phyloP scores from a whole-genome alignment of 2,329 filamentous ascomycete species.

The Geosmithia flava region DNA sequence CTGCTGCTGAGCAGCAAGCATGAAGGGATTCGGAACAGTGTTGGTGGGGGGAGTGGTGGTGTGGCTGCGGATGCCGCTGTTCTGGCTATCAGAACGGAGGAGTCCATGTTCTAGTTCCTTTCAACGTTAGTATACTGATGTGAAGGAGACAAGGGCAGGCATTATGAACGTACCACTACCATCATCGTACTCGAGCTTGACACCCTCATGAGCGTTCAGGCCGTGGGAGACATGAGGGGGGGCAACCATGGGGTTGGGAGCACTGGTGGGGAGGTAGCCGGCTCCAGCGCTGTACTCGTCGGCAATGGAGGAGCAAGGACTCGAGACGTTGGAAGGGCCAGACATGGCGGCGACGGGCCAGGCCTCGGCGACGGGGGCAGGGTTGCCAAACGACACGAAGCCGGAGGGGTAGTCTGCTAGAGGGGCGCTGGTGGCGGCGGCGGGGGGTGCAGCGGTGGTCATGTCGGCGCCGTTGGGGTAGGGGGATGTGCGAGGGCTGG shows the following conservation, averaged over 20 bases:
- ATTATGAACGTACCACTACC: conserved; percentile 8
- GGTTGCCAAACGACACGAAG: conserved; percentile 15
- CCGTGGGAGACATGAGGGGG: conserved; percentile 10
- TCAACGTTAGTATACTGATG: not conserved
- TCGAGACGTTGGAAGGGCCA: conserved; percentile 35
- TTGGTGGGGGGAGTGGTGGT: conserved; percentile 1
- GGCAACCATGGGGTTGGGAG: conserved; percentile 29
- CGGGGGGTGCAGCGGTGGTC: conserved; percentile 9
- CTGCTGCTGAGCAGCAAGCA: not conserved
- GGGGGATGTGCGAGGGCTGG: conserved; percentile 31
- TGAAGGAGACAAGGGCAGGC: not conserved
- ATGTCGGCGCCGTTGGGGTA: conserved; percentile 19
- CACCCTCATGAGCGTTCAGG: conserved; percentile 15
- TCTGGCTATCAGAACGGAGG: not conserved
- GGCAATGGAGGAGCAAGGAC: conserved; percentile 35
- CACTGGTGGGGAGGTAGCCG: conserved; percentile 35
- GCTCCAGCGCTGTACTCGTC: conserved; percentile 29
- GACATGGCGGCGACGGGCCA: conserved; percentile 28
- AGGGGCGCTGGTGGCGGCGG: conserved; percentile 10
- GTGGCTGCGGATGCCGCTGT: not conserved
- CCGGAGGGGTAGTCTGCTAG: conserved; percentile 27
- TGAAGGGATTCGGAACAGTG: not conserved
- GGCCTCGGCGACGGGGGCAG: conserved; percentile 33
- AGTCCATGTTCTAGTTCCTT: conserved; percentile 4
- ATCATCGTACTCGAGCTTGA: conserved; percentile 28